Evolutionary conservation across 2,329 filamentous ascomycete genomes (phyloP).

Genomic region (Calonectria honghensis): DNA sequence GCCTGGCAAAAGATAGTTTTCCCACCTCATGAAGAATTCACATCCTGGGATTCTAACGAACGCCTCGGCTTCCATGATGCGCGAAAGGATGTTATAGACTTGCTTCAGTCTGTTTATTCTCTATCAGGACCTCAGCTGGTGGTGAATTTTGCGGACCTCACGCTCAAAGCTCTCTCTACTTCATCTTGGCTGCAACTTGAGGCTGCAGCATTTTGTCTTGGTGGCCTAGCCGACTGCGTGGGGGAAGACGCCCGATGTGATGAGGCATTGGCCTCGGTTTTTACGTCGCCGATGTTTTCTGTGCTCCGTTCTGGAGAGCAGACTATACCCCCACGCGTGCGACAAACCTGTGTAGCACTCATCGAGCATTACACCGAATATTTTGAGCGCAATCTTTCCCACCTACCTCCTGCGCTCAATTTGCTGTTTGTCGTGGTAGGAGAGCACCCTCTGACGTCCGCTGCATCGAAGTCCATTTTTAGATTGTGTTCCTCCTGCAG

Average conservation of each 20-base stretch:
- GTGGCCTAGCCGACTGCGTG: slow-evolving; percentile 80
- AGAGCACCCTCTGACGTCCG: slow-evolving; percentile 76
- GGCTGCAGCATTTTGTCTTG: slow-evolving; percentile 77
- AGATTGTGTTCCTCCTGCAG: slow-evolving; percentile 86
- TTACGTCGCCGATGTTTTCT: slow-evolving; percentile 75
- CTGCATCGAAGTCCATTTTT: slow-evolving; percentile 84
- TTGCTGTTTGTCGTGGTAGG: slow-evolving; percentile 83
- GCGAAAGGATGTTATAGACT: slow-evolving; percentile 85
- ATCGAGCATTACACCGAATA: slow-evolving; percentile 85
- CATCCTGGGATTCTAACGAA: slow-evolving; percentile 82
- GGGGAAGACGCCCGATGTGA: slow-evolving; percentile 76
- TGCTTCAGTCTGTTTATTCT: slow-evolving; percentile 83
- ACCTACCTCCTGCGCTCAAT: slow-evolving; percentile 82
- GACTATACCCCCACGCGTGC: slow-evolving; percentile 76
- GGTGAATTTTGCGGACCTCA: slow-evolving; percentile 73
- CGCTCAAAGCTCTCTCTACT: slow-evolving; percentile 68
- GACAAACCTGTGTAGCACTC: slow-evolving; percentile 81
- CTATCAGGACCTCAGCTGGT: slow-evolving; percentile 75
- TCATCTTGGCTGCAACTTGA: slow-evolving; percentile 77
- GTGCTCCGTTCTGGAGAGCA: slow-evolving; percentile 70
- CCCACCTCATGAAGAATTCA: slow-evolving; percentile 74
- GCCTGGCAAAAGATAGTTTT: slow-evolving; percentile 83
- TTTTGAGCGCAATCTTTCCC: slow-evolving; percentile 81
- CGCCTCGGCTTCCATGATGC: slow-evolving; percentile 82
- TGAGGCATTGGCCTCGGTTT: slow-evolving; percentile 75